A percentile compares a stretch with the other conserved stretches of the same genome.
Conservation (phyloP, 148 eudicot genomes). For the Rhododendron mucronatum region DNA sequence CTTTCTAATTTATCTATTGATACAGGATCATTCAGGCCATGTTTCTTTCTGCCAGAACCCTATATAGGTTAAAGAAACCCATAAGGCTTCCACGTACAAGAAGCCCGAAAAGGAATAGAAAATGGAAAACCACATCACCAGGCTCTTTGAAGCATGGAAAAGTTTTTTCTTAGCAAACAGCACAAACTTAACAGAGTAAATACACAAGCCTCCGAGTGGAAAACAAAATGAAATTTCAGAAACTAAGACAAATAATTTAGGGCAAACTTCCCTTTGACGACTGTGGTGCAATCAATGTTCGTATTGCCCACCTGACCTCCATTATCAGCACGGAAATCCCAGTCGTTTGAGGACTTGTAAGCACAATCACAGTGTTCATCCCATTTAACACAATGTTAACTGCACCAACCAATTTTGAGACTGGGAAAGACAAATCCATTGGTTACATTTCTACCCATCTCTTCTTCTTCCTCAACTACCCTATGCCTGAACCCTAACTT, state of each 20-base stretch:
- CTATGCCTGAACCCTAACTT: not conserved
- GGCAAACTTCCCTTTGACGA: not conserved
- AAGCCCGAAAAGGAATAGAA: not conserved
- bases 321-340: not conserved
- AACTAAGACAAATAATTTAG: not conserved
- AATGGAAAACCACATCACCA: not conserved
- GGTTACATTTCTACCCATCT: not conserved
- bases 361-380: not conserved
- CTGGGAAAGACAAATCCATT: not conserved
- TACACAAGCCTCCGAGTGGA: not conserved
- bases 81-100: not conserved
- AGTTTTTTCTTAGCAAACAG: not conserved
- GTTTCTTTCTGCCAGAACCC: not conserved
- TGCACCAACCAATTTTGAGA: not conserved
- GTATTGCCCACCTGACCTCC: not conserved
- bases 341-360: not conserved
- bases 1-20: not conserved
- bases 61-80: too few relatives aligned
- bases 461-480: not conserved
- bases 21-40: not conserved
- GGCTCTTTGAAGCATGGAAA: not conserved
- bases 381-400: not conserved
- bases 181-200: not conserved
- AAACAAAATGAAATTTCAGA: not conserved
- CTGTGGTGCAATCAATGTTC: not conserved